These are phyloP conservation scores for Acanthamoeba triangularis DNA, from an alignment of 208 protist genomes.

Conservation along the genomic window DNA sequence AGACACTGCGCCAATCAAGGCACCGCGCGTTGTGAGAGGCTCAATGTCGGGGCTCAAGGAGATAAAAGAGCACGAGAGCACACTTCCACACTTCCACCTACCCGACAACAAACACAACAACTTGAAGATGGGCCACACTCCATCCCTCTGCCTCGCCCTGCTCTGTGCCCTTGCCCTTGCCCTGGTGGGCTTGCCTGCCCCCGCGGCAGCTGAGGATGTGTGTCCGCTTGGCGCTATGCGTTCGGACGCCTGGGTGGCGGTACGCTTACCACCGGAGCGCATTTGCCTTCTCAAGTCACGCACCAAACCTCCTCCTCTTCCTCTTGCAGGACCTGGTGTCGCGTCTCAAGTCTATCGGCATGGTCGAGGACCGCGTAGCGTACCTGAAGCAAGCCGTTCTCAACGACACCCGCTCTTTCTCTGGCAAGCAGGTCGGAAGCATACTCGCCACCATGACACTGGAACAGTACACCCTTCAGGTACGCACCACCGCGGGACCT, in stretches of 20 bases:
- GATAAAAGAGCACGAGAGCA: too few relatives aligned
- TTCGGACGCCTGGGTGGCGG: neutral
- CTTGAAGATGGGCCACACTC: too few relatives aligned
- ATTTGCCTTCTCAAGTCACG: too few relatives aligned
- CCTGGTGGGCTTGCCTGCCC: too few relatives aligned
- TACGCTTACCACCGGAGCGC: too few relatives aligned
- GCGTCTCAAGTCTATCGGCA: neutral
- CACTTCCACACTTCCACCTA: too few relatives aligned
- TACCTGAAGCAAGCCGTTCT: neutral
- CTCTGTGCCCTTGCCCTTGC: neutral
- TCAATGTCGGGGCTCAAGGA: too few relatives aligned
- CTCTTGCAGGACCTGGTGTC: conserved; percentile 4
- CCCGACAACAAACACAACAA: too few relatives aligned
- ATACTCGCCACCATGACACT: neutral
- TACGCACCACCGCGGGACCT: too few relatives aligned
- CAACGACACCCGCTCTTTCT: neutral
- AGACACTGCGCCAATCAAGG: too few relatives aligned
- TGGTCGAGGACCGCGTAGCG: neutral
- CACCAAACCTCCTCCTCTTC: too few relatives aligned
- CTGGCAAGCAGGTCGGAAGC: neutral
- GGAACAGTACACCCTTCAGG: neutral
- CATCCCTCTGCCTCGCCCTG: neutral
- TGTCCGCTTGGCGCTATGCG: neutral
- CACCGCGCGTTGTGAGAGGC: too few relatives aligned
- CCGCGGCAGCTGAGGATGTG: neutral